Evolutionary conservation across 1,284 basidiomycete genomes (phyloP), one percentile per base, ranked within the genome.

Genomic region (Leccinum pachyderme): DNA sequence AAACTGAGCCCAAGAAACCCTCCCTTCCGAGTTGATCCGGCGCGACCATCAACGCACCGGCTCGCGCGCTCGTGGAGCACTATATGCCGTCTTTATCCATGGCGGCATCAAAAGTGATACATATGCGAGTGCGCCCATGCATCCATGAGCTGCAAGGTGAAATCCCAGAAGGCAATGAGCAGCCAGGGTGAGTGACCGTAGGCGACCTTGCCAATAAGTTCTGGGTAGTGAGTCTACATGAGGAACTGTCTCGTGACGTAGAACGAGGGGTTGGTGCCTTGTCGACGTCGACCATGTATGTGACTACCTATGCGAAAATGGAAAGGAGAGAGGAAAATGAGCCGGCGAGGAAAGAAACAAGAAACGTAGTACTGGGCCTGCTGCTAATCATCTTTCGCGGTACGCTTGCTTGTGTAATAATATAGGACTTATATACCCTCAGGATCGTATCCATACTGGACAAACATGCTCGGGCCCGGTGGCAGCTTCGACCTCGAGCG

Each of bases 161-260:
- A 76, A 57, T 86, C 88, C 78, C 90, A 93, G 76, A 95, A 94
- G 0, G 85, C 79, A 59, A 85, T 86, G 59, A 95, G 73, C 60
- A 92, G 72, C 74, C 81, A 92, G 24, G 94, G 93, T 46, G 94
- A 83, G 66, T 95, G 93, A 57, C 89, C 79, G 60, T 95, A 84
- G 47, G 95, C 74, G 2, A 92, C 86, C 25, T 84, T 77, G n/a
- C 93, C 93, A 33, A 98, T 83, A n/a, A 93, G 84, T 74, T 96
- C 94, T 1, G 93, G 92, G 67, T 97, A 94, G 69, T 96, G 93
- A 58, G 87, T 82, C 70, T 95, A 92, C 27, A 95, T 77, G 44
- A 93, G 77, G n/a, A 91, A 78, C 49, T 81, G 75, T 28, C 86
- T 78, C 2, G 88, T 75, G 2, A 81, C 84, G 18, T 75, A 63